These are phyloP conservation scores for Porpolomopsis calyptriformis DNA, from an alignment of 768 basidiomycete genomes.

Conservation along the genomic window DNA sequence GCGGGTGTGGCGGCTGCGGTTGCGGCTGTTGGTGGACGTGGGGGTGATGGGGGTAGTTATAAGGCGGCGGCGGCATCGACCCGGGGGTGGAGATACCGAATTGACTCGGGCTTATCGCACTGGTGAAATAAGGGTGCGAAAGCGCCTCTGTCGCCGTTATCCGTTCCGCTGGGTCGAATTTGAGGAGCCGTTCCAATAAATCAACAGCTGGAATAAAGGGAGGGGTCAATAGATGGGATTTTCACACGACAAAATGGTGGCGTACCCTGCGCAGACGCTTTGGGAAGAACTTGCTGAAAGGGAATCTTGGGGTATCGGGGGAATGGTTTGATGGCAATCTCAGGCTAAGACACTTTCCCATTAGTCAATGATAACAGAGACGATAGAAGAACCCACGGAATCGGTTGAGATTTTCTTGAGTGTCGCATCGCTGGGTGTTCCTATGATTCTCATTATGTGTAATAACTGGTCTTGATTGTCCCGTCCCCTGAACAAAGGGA, in stretches of 20 bases:
- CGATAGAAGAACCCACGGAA: conserved; percentile 47
- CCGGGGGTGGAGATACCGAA: conserved; percentile 38
- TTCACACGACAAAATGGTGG: background rate
- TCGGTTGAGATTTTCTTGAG: conserved; percentile 84
- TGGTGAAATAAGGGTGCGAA: conserved; percentile 84
- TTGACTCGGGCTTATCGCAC: conserved; percentile 32
- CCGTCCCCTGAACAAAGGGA: conserved; percentile 90
- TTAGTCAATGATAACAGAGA: conserved; percentile 1
- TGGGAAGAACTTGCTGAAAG: conserved; percentile 71
- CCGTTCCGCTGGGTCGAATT: conserved; percentile 90
- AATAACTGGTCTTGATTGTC: conserved; percentile 98
- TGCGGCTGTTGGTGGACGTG: conserved; percentile 45
- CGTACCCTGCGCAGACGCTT: conserved; percentile 74
- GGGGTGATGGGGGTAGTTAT: conserved; percentile 60
- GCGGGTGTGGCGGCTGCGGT: no score
- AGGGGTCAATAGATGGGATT: conserved; percentile 3
- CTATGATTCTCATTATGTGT: conserved; percentile 95
- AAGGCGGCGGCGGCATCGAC: conserved; percentile 57
- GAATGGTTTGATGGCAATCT: conserved; percentile 74
- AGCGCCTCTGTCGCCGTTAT: conserved; percentile 88
- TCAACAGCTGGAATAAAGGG: conserved; percentile 57
- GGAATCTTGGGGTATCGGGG: conserved; percentile 81
- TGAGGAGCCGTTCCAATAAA: conserved; percentile 85
- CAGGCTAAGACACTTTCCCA: conserved; percentile 43
- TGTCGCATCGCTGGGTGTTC: conserved; percentile 84